These are phyloP conservation scores for Westerdykella aurantiaca DNA, from an alignment of 2,329 filamentous ascomycete species.

Conservation along the genomic window DNA sequence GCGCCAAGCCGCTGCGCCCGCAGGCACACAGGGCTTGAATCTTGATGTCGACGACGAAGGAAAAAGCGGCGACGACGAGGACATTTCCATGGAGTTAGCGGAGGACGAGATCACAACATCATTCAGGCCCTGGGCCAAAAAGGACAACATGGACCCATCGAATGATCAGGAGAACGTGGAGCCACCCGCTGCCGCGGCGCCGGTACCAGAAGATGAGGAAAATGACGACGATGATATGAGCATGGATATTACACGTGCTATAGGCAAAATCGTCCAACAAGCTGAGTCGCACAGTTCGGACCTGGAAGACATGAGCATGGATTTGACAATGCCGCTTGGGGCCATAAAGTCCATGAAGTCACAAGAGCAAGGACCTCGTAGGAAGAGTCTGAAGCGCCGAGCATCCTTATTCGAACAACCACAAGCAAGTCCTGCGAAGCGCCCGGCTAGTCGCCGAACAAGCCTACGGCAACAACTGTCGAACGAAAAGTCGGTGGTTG, in stretches of 20 bases:
- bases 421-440: conserved; percentile 35
- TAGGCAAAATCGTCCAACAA: conserved; percentile 69
- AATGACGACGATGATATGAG: conserved; percentile 65
- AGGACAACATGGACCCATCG: conserved; percentile 47
- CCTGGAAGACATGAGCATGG: conserved; percentile 48
- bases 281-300: conserved; percentile 33
- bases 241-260: conserved; percentile 85
- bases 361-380: conserved; percentile 22
- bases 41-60: conserved; percentile 36
- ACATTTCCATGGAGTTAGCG: conserved; percentile 49
- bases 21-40: conserved; percentile 65
- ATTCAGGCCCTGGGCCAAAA: conserved; percentile 66
- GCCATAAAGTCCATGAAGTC: conserved; percentile 39
- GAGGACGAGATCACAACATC: conserved; percentile 69
- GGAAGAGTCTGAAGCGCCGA: conserved; percentile 41
- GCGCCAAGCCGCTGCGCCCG: conserved; percentile 66
- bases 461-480: conserved; percentile 38
- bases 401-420: conserved; percentile 37
- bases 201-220: conserved; percentile 32
- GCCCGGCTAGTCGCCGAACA: conserved; percentile 28
- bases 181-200: conserved; percentile 39
- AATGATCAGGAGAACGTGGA: no score
- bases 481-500: conserved; percentile 29
- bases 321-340: conserved; percentile 52
- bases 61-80: conserved; percentile 40